Evolutionary conservation across 192 early-diverging fungal species (phyloP).

Genomic region (Entophlyctis luteolus): DNA sequence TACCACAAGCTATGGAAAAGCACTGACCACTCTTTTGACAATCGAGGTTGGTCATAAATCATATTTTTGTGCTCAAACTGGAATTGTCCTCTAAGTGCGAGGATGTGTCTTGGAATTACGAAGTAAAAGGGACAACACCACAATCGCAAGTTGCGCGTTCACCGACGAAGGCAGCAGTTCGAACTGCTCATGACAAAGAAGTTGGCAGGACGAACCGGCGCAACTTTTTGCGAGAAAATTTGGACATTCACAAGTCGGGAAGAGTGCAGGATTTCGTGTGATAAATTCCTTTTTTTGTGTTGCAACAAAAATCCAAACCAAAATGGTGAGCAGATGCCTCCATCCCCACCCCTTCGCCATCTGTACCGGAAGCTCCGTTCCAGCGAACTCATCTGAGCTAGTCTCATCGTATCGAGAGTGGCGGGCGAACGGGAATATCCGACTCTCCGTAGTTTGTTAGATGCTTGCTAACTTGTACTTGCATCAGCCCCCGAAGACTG

Average conservation of each 20-base stretch:
- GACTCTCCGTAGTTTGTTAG: too few relatives aligned
- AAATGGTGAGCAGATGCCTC: too few relatives aligned
- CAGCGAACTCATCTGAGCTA: too few relatives aligned
- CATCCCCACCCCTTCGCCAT: too few relatives aligned
- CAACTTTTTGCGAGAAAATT: constrained; percentile 22
- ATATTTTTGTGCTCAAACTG: neutral
- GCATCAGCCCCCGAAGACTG: constrained; percentile 34
- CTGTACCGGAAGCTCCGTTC: too few relatives aligned
- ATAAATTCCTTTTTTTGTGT: neutral
- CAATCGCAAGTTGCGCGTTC: too few relatives aligned
- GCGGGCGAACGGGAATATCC: too few relatives aligned
- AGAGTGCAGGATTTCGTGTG: neutral
- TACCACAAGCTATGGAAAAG: constrained; percentile 42
- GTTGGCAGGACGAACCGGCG: neutral
- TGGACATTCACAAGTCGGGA: neutral
- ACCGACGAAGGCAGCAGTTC: too few relatives aligned
- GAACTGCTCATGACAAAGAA: too few relatives aligned
- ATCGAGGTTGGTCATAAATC: constrained; percentile 36
- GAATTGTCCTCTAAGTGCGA: constrained; percentile 21
- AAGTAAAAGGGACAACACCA: constrained; percentile 34
- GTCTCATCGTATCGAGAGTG: too few relatives aligned
- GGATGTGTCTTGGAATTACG: constrained; percentile 37
- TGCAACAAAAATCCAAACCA: too few relatives aligned
- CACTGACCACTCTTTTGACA: constrained; percentile 34
- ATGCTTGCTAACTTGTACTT: too few relatives aligned